Base-by-base conservation (phyloP, 2,329 filamentous ascomycete genomes). In the Nakataea oryzae region DNA sequence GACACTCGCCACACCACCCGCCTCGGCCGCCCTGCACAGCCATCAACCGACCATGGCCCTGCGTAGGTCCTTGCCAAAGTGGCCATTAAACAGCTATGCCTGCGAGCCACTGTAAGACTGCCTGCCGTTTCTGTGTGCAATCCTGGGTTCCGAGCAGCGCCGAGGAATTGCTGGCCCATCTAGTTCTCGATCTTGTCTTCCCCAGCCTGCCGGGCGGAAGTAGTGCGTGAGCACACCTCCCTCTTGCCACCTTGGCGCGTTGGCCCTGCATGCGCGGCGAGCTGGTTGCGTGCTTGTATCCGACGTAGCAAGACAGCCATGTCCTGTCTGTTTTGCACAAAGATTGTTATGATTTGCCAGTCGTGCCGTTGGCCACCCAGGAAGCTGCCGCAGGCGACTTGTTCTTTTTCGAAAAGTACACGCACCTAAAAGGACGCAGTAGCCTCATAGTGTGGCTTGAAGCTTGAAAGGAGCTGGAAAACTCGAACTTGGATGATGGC, bases 361-460 rank as follows among this genome's bases (percentile, higher is more conserved):
- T 76, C 74, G 63, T 75, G 71, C 3, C 74, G 71, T 63, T 76
- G 74, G 13, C 68, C 67, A 1, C 2, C 29, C 12, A 3, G 13
- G 27, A 6, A 58, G 57, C 27, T 30, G 27, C 57, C 57, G 28
- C 57, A 58, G 13, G 32, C 4, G 27, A 58, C 9, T 28, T 58
- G 57, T 27, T 58, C 57, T 28, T 58, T 58, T 9, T 58, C 75
- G 62, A 76, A 76, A 66, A 77, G 66, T 76, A 76, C 64, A 70
- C 74, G 66, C 77, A 77, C 27, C 75, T 54, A 66, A 3, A 8
- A 74, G 69, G 6, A 69, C 74, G 67, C 75, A 77, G 73, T 72
- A 76, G 59, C 71, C 71, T 64, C n/a, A n/a, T n/a, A n/a, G n/a
- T n/a, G n/a, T n/a, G n/a, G n/a, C n/a, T n/a, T n/a, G n/a, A n/a